Conservation (phyloP, 1,284 basidiomycete genomes). For the Cerioporus squamosus region DNA sequence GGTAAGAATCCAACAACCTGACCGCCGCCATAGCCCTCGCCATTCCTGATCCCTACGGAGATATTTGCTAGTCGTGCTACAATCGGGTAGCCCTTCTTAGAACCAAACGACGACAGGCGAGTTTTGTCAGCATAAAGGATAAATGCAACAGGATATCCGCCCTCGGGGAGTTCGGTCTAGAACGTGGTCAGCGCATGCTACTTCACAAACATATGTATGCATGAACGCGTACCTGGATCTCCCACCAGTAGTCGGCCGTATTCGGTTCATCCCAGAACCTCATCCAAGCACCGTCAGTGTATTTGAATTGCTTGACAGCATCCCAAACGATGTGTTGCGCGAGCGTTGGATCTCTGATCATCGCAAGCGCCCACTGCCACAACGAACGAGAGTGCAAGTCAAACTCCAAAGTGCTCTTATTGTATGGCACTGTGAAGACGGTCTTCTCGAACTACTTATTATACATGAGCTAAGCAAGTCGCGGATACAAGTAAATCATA, state of each 20-base stretch:
- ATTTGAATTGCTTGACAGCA: conserved; percentile 28
- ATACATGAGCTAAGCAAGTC: background rate
- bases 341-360: conserved; percentile 22
- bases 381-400: conserved; percentile 22
- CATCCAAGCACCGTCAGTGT: conserved; percentile 25
- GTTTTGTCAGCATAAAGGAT: conserved; percentile 51
- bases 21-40: conserved; percentile 40
- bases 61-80: conserved; percentile 42
- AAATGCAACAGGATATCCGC: conserved; percentile 28
- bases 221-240: conserved; percentile 35
- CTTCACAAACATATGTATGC: too few relatives aligned
- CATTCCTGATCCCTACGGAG: conserved; percentile 42
- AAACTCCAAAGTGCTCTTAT: conserved; percentile 32
- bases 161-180: conserved; percentile 21
- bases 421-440: conserved; percentile 29
- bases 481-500: background rate
- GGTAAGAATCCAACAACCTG: conserved; percentile 46
- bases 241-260: conserved; percentile 32
- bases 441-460: conserved; percentile 23
- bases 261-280: conserved; percentile 35
- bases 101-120: conserved; percentile 47
- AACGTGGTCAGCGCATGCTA: too few relatives aligned
- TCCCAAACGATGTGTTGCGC: conserved; percentile 33
- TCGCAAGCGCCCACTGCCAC: conserved; percentile 30
- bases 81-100: conserved; percentile 46